Percentiles rank a stretch among this genome's conserved stretches.
Evolutionary conservation across 176 grass and related monocot genomes (phyloP).

Genomic region (Cenchrus purpureus): DNA sequence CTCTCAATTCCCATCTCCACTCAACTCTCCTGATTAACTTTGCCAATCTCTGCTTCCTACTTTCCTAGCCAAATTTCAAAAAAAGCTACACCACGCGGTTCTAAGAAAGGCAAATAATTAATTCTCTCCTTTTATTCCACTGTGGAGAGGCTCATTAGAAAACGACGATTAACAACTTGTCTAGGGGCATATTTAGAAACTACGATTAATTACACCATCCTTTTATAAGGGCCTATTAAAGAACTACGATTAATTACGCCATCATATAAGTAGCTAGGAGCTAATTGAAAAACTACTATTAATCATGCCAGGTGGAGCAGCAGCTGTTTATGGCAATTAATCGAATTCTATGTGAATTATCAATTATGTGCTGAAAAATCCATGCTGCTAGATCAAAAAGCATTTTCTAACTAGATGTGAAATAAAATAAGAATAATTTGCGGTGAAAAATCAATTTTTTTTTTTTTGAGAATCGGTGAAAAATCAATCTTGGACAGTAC

Average conservation of each 20-base stretch:
- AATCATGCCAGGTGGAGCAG: background rate
- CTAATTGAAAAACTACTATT: background rate
- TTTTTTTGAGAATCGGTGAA: background rate
- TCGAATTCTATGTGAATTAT: background rate
- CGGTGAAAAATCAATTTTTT: background rate
- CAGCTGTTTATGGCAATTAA: background rate
- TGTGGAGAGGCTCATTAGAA: background rate
- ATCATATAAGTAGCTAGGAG: background rate
- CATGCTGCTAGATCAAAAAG: background rate
- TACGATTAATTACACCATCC: background rate
- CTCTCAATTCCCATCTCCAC: background rate
- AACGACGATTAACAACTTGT: background rate
- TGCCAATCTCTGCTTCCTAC: background rate
- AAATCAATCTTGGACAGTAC: background rate
- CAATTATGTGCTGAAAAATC: background rate
- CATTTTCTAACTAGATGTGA: background rate
- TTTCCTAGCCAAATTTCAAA: background rate
- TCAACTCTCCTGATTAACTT: background rate
- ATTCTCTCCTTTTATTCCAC: background rate
- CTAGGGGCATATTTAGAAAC: background rate
- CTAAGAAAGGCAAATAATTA: background rate
- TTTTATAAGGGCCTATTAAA: background rate
- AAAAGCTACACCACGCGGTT: background rate
- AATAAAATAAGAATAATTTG: background rate
- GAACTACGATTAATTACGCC: background rate